Base-by-base conservation (phyloP, 345 rosid genomes). In the Dovyalis caffra region DNA sequence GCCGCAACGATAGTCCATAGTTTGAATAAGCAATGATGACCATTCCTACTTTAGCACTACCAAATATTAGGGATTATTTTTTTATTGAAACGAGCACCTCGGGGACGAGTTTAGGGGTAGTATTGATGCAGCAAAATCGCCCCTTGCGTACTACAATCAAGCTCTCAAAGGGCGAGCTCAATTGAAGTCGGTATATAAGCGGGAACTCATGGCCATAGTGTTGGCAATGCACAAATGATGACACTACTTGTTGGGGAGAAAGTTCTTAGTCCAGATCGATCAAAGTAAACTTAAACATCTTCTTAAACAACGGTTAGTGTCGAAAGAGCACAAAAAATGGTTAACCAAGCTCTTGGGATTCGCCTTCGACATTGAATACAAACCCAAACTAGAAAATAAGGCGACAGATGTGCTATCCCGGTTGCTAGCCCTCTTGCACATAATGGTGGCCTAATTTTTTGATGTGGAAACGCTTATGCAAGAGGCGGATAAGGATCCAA, bases 301-400 rank as follows among this genome's bases (percentile, higher is more conserved):
- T 2, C 12, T 10, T 0, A 0, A 2, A 0, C 43, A 38, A 4
- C 10, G 0, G 5, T 29, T 0, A n/a, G n/a, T n/a, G n/a, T n/a
- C n/a, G 8, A 21, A 21, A 29, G 1, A 0, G 5, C 29, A 6
- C 64, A 0, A 38, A 0, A 5, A 9, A 1, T 38, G 43, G 43
- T 38, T 38, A 9, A 38, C 43, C 0, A 38, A 38, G 10, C 43
- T 38, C 0, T 9, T 38, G 2, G 14, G 43, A 0, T 38, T 38
- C 10, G 14, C 8, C 0, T 38, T 8, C n/a, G 32, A 58, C 0
- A 25, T 58, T 6, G 14, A 25, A 1, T 58, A 58, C 4, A 25
- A 8, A 0, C 8, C 0, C 12, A 12, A 12, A 0, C 8, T 8
- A 0, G 43, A 38, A 11, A 38, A 38, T 12, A 2, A 8, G 10